Evolutionary conservation across 129 eudicot species (phyloP).

Genomic region (Ambrosia trifida): DNA sequence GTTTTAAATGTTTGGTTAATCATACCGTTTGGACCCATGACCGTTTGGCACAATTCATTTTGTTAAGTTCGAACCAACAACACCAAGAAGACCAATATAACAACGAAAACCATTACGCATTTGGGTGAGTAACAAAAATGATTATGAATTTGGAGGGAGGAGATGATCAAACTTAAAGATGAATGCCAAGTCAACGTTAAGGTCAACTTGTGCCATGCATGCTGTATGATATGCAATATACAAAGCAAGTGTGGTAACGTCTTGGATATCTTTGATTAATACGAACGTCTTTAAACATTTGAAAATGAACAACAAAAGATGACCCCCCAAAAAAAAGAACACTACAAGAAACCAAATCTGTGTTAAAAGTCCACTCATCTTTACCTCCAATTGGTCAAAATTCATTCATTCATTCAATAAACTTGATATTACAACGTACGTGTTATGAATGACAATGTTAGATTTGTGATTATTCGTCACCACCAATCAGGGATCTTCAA

Average conservation of each 20-base stretch:
- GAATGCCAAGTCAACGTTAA: constrained; percentile 14
- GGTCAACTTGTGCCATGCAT: constrained; percentile 6
- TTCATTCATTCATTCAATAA: not conserved
- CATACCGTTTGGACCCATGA: constrained; percentile 46
- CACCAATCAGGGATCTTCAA: constrained; percentile 87
- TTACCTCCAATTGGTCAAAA: not conserved
- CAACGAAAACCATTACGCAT: constrained; percentile 7
- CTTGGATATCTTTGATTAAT: not conserved
- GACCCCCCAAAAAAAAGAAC: not conserved
- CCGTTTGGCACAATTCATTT: no score
- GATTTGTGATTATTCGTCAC: constrained; percentile 24
- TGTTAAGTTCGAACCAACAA: not conserved
- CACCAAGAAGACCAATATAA: constrained; percentile 9
- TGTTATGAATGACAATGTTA: not conserved
- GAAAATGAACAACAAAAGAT: not conserved
- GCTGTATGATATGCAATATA: not conserved
- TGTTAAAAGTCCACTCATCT: not conserved
- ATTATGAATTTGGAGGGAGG: not conserved
- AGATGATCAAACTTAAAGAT: not conserved
- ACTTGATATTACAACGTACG: not conserved
- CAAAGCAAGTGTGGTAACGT: not conserved
- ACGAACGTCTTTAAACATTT: not conserved
- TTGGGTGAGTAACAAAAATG: not conserved
- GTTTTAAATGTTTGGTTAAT: constrained; percentile 43
- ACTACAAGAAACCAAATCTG: no score